phyloP scores from a whole-genome alignment of 345 rosid genomes.

The Triadica sebifera region DNA sequence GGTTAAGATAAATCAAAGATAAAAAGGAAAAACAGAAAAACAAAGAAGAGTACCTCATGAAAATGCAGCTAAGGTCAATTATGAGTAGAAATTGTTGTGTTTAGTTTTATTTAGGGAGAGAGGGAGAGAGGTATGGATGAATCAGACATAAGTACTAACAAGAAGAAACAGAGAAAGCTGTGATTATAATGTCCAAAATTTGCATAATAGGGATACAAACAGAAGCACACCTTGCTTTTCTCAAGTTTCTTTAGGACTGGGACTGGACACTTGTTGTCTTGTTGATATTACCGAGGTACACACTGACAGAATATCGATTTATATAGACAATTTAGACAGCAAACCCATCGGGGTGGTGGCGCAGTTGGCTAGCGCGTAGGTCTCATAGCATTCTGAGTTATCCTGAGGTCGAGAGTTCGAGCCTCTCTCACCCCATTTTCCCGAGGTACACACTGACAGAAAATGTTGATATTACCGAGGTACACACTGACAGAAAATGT shows the following conservation, averaged over 20 bases:
- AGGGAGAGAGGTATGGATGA: background rate
- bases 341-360: constrained; percentile 38
- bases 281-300: no score
- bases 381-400: constrained; percentile 37
- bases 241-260: background rate
- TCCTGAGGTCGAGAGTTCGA: constrained; percentile 57
- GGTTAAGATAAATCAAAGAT: background rate
- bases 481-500: no score
- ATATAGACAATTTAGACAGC: background rate
- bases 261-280: background rate
- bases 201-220: no score
- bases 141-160: background rate
- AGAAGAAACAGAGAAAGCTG: constrained; percentile 15
- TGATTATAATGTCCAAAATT: background rate
- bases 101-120: background rate
- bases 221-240: background rate
- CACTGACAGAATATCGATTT: no score
- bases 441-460: no score
- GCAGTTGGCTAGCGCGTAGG: constrained; percentile 58
- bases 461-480: no score
- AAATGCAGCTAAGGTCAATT: background rate
- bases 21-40: background rate
- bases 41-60: constrained; percentile 4
- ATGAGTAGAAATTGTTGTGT: background rate
- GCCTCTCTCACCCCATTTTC: constrained; percentile 50